Percentiles rank a stretch among this genome's conserved stretches.
Evolutionary conservation across 257 asterid species (phyloP).

Genomic region (Nicotiana noctiflora): DNA sequence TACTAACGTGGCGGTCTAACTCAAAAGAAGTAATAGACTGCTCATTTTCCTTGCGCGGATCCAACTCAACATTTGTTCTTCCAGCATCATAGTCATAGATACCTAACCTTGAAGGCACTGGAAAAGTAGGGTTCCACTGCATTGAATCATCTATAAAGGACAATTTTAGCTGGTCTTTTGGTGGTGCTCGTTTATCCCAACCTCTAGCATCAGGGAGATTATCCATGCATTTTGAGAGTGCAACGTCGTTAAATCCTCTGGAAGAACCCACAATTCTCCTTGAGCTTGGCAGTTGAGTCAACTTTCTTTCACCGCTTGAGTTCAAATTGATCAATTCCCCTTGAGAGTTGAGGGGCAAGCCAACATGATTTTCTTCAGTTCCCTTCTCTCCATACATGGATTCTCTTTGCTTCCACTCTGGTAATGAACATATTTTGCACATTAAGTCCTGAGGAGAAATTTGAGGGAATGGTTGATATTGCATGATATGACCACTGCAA

Average conservation of each 20-base stretch:
- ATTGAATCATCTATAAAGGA: conserved; percentile 22
- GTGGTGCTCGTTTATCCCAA: conserved; percentile 23
- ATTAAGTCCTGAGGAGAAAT: conserved; percentile 31
- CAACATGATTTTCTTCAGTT: conserved; percentile 25
- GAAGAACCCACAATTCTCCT: conserved; percentile 19
- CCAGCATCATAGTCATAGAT: conserved; percentile 21
- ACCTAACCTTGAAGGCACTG: conserved; percentile 35
- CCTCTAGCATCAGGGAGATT: conserved; percentile 21
- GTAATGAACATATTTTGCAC: conserved; percentile 25
- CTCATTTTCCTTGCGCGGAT: conserved; percentile 14
- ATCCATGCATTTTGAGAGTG: conserved; percentile 10
- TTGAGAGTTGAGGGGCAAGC: conserved; percentile 71
- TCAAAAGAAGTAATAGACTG: conserved; percentile 20
- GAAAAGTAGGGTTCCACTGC: conserved; percentile 23
- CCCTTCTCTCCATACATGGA: conserved; percentile 22
- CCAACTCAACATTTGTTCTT: conserved; percentile 16
- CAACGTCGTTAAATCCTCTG: conserved; percentile 19
- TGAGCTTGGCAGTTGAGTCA: conserved; percentile 26
- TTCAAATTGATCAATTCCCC: conserved; percentile 47
- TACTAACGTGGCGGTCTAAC: conserved; percentile 9
- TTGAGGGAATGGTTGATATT: conserved; percentile 30
- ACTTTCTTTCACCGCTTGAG: conserved; percentile 30
- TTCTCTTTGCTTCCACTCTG: conserved; percentile 25
- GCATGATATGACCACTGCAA: conserved; percentile 24
- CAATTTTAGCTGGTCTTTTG: conserved; percentile 26